Conservation (phyloP, 352 stramenopile genomes). For the Pythium rishiriense region DNA sequence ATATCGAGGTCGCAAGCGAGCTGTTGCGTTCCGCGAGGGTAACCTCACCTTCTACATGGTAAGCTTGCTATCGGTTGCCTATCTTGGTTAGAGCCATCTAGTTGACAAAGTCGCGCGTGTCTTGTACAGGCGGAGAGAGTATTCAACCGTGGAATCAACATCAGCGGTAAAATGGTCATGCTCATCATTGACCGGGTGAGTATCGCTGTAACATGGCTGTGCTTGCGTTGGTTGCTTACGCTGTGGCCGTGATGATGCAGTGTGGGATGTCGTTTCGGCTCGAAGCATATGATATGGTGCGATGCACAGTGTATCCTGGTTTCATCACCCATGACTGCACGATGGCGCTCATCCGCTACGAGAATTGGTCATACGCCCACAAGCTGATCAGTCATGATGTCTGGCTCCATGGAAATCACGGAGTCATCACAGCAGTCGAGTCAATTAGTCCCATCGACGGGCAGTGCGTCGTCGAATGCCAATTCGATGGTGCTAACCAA, state of each 20-base stretch:
- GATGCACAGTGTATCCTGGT: conserved; percentile 49
- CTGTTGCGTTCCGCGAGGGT: conserved; percentile 59
- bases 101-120: neutral
- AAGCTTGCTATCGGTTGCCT: neutral
- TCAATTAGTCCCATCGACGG: conserved; percentile 39
- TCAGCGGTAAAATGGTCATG: conserved; percentile 48
- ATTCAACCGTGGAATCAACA: conserved; percentile 54
- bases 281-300: conserved; percentile 53
- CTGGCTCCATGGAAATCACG: conserved; percentile 32
- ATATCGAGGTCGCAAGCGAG: conserved; percentile 49
- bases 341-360: conserved; percentile 47
- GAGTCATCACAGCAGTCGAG: conserved; percentile 36
- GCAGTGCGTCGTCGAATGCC: conserved; percentile 45
- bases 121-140: conserved; percentile 40
- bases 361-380: conserved; percentile 61
- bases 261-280: conserved; percentile 69
- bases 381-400: conserved; percentile 44
- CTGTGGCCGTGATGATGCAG: conserved; percentile 21
- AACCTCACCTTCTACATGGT: conserved; percentile 73
- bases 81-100: neutral
- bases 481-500: neutral
- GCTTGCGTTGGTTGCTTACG: neutral
- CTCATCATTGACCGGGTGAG: conserved; percentile 65
- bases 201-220: neutral
- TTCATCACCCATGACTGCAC: conserved; percentile 57